Conservation (phyloP, 2,329 filamentous ascomycete species). For the Lasiodiplodia theobromae region DNA sequence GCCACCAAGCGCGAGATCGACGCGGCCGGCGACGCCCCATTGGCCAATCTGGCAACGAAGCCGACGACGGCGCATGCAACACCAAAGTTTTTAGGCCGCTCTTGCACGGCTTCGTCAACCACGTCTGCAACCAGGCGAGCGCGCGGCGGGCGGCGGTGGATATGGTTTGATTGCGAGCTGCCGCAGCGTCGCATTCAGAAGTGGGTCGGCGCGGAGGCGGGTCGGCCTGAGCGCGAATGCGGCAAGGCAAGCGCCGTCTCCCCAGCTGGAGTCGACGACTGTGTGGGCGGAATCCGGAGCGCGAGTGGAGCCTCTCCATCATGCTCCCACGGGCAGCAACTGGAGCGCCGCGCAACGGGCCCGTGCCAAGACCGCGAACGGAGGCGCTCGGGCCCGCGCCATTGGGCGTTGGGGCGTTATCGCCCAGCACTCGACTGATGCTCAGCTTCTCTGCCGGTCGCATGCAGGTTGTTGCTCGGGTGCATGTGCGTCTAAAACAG, state of each 20-base stretch:
- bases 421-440: conserved; percentile 5
- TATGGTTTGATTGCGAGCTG: background rate
- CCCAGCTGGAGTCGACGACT: conserved; percentile 11
- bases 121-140: background rate
- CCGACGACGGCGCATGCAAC: conserved; percentile 8
- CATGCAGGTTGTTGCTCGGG: background rate
- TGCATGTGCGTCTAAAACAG: background rate
- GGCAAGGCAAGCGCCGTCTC: conserved; percentile 20
- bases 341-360: background rate
- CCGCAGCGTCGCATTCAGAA: conserved; percentile 9
- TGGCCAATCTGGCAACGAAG: background rate
- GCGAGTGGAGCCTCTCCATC: conserved; percentile 14
- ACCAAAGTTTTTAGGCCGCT: background rate
- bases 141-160: background rate
- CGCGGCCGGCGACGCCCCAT: conserved; percentile 1
- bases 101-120: too few species aligned
- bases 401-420: conserved; percentile 15
- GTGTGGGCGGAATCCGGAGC: conserved; percentile 23
- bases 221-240: conserved; percentile 15
- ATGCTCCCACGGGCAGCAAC: background rate
- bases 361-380: conserved; percentile 15
- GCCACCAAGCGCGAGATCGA: conserved; percentile 23
- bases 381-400: background rate
- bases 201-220: conserved; percentile 22
- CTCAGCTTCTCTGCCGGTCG: conserved; percentile 5